Evolutionary conservation across 2,329 filamentous ascomycete species (phyloP).

Genomic region (Penicillium sp.): DNA sequence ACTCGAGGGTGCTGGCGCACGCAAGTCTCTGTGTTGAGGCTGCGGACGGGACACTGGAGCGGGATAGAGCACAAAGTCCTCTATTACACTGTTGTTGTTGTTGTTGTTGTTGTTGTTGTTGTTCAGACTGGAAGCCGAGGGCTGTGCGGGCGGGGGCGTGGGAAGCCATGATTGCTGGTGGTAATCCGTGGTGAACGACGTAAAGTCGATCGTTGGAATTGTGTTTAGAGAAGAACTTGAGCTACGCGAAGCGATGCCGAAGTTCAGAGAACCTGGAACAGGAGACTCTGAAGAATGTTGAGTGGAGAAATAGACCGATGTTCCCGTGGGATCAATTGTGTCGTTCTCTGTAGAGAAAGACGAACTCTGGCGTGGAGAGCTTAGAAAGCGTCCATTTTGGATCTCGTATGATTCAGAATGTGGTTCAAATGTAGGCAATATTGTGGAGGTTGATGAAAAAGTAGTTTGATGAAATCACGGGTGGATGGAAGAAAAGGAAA

Average conservation of each 20-base stretch:
- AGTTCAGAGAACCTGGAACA: constrained; percentile 45
- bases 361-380: constrained; percentile 27
- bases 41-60: constrained; percentile 27
- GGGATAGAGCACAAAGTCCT: constrained; percentile 47
- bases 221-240: constrained; percentile 38
- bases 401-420: constrained; percentile 20
- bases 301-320: constrained; percentile 29
- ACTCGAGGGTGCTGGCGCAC: constrained; percentile 34
- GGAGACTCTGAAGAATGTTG: constrained; percentile 41
- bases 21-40: constrained; percentile 34
- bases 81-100: constrained; percentile 31
- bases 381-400: constrained; percentile 43
- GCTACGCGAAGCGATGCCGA: constrained; percentile 42
- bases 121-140: constrained; percentile 39
- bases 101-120: constrained; percentile 27
- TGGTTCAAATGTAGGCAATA: constrained; percentile 13
- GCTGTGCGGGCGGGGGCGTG: constrained; percentile 42
- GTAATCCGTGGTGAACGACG: constrained; percentile 49
- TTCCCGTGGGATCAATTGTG: constrained; percentile 39
- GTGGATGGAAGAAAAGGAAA: constrained; percentile 19
- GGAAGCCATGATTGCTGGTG: constrained; percentile 47
- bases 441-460: constrained; percentile 10
- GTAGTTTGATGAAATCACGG: constrained; percentile 7
- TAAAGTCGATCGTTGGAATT: constrained; percentile 40
- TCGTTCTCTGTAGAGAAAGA: constrained; percentile 39